Conservation (phyloP, 192 early-diverging fungal genomes). For the Spizellomyces sp. region DNA sequence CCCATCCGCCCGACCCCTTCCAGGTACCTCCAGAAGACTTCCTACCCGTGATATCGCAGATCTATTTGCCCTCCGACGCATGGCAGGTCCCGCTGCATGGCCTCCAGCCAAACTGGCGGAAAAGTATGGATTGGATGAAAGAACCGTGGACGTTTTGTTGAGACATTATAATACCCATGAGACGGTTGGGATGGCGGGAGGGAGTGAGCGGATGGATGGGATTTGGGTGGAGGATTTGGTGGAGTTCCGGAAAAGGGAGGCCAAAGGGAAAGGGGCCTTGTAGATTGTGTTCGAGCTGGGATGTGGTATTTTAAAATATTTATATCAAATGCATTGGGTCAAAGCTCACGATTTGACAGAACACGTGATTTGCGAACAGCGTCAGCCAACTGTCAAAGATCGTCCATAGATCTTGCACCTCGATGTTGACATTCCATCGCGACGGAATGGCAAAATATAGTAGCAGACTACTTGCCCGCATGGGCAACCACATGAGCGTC, state of each 20-base stretch:
- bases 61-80: not conserved
- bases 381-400: no score
- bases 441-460: no score
- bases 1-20: not conserved
- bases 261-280: not conserved
- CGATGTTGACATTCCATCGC: no score
- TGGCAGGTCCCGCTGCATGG: not conserved
- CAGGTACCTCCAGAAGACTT: not conserved
- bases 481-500: no score
- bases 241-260: conserved; percentile 10
- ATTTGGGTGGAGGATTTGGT: conserved; percentile 23
- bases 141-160: conserved; percentile 7
- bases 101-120: not conserved
- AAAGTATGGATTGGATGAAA: conserved; percentile 11
- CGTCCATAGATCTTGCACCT: no score
- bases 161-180: conserved; percentile 21
- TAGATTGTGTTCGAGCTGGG: no score
- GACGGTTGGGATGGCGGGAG: not conserved
- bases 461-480: no score
- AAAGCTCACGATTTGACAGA: no score
- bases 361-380: no score
- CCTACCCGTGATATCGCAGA: not conserved
- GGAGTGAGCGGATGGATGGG: conserved; percentile 17
- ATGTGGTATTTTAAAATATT: no score
- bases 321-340: no score